A percentile compares a stretch with the other conserved stretches of the same genome.
Evolutionary conservation across 1,139 yeast genomes (phyloP).

Genomic region (Geotrichum klebahnii): DNA sequence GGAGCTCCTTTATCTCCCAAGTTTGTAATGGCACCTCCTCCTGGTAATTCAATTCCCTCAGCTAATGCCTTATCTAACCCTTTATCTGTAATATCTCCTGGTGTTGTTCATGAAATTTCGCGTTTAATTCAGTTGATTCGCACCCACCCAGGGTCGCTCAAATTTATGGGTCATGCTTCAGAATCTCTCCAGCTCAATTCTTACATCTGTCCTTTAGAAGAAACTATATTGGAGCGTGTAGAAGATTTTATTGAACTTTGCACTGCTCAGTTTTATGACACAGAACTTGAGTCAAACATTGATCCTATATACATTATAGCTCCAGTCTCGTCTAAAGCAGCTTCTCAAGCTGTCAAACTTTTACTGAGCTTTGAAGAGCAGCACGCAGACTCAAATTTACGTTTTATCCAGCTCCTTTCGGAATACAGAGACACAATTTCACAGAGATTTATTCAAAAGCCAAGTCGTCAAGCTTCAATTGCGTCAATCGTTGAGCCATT

Average conservation of each 20-base stretch:
- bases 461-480: not conserved
- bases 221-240: slow-evolving; percentile 10
- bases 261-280: slow-evolving; percentile 18
- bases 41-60: too few relatives aligned
- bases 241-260: slow-evolving; percentile 19
- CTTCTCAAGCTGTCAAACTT: slow-evolving; percentile 9
- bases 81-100: too few relatives aligned
- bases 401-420: not conserved
- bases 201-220: slow-evolving; percentile 16
- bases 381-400: not conserved
- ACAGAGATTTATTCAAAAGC: not conserved
- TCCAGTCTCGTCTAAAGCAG: not conserved
- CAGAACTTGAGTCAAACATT: not conserved
- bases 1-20: not conserved
- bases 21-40: not conserved
- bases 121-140: slow-evolving; percentile 3
- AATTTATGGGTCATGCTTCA: slow-evolving; percentile 10
- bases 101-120: slow-evolving; percentile 1
- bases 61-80: too few relatives aligned
- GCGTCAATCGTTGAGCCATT: not conserved
- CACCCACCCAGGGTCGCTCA: not conserved
- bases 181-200: not conserved
- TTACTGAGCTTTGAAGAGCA: slow-evolving; percentile 16
- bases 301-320: slow-evolving; percentile 10
- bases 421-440: not conserved